phyloP scores from a whole-genome alignment of 106 monocot species.

The Phalaenopsis aphrodite region DNA sequence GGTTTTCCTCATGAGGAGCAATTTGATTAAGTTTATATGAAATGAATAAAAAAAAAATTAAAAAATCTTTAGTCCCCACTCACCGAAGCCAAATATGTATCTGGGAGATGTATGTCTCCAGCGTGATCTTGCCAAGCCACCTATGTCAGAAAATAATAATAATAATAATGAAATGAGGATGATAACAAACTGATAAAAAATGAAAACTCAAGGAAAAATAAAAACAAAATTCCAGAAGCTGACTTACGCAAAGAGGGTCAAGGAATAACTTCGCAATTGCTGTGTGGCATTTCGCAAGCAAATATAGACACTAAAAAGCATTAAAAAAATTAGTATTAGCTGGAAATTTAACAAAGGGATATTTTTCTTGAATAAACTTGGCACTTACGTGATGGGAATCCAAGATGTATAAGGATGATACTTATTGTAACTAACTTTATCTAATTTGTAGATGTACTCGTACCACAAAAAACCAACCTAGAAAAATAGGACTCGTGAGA shows the following conservation, averaged over 20 bases:
- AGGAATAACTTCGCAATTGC: constrained; percentile 54
- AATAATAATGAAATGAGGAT: background rate
- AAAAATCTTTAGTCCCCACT: background rate
- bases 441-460: constrained; percentile 94
- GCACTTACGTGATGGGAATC: constrained; percentile 88
- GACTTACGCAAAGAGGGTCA: constrained; percentile 84
- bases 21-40: no score
- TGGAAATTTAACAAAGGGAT: background rate
- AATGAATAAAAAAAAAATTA: no score
- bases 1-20: no score
- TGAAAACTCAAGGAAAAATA: background rate
- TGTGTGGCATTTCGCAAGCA: constrained; percentile 85
- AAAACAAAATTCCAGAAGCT: background rate
- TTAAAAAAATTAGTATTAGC: background rate
- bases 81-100: constrained; percentile 91
- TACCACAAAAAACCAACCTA: constrained; percentile 92
- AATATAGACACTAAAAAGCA: constrained; percentile 63
- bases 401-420: constrained; percentile 95
- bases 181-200: background rate
- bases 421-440: constrained; percentile 84
- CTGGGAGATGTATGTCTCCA: constrained; percentile 89
- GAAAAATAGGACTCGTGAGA: background rate
- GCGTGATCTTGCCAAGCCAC: constrained; percentile 84
- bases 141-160: constrained; percentile 15
- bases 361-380: background rate